A percentile compares a stretch with the other conserved stretches of the same genome.
Evolutionary conservation across 768 basidiomycete genomes (phyloP).

Genomic region (Scleroderma citrinum): DNA sequence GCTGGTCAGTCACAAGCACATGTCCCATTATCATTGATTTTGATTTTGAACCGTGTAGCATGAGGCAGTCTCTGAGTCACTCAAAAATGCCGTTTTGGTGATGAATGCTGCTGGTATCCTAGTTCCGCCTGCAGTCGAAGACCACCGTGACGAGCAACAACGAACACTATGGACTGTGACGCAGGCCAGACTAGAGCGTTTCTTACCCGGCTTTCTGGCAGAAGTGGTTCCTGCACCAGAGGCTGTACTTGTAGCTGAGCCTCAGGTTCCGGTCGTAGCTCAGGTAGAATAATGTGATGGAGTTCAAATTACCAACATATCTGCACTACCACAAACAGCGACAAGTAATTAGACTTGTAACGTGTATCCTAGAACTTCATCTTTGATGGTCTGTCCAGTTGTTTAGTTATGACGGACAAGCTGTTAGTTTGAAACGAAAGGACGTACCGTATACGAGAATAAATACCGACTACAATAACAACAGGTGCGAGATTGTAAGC

Average conservation of each 20-base stretch:
- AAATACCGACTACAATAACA: constrained; percentile 37
- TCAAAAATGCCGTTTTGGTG: constrained; percentile 94
- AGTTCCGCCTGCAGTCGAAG: constrained; percentile 45
- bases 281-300: not conserved
- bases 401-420: constrained; percentile 1
- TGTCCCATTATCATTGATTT: not conserved
- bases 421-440: not conserved
- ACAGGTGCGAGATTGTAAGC: constrained; percentile 54
- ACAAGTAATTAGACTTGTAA: not conserved
- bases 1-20: constrained; percentile 47
- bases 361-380: constrained; percentile 47
- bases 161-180: constrained; percentile 80
- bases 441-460: constrained; percentile 47
- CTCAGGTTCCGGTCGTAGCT: not conserved
- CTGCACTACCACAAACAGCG: not conserved
- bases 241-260: constrained; percentile 1
- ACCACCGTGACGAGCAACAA: constrained; percentile 52
- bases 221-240: constrained; percentile 52
- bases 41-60: constrained; percentile 43
- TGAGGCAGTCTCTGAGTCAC: constrained; percentile 92
- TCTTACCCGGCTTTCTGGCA: constrained; percentile 84
- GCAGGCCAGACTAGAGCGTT: constrained; percentile 80
- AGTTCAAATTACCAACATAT: not conserved
- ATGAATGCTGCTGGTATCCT: constrained; percentile 89
- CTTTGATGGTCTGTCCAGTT: constrained; percentile 46